These are phyloP conservation scores for Monascus purpureus DNA, from an alignment of 495 filamentous ascomycete species.

Conservation along the genomic window DNA sequence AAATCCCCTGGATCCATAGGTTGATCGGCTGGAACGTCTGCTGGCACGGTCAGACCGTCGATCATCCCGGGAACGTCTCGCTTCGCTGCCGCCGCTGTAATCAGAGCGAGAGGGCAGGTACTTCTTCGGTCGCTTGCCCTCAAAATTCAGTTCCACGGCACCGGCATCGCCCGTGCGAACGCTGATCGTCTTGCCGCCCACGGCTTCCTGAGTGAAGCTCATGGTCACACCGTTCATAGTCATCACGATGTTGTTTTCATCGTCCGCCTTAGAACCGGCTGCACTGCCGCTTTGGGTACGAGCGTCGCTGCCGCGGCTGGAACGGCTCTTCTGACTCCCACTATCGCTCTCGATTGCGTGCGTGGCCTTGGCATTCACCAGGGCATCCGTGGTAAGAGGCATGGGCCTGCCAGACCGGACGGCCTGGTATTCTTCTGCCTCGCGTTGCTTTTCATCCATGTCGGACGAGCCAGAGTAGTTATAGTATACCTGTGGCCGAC, in stretches of 20 bases:
- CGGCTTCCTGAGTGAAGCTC: constrained; percentile 21
- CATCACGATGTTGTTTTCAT: constrained; percentile 29
- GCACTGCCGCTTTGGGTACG: constrained; percentile 19
- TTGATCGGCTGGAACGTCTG: constrained; percentile 26
- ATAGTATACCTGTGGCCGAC: constrained; percentile 16
- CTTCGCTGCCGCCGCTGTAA: constrained; percentile 14
- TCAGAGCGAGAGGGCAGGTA: constrained; percentile 23
- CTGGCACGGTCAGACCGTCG: constrained; percentile 25
- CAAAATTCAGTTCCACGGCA: constrained; percentile 25
- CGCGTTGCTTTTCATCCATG: constrained; percentile 19
- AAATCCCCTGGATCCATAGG: constrained; percentile 10
- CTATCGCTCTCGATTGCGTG: constrained; percentile 24
- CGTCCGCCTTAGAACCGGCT: constrained; percentile 19
- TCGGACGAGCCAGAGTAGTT: constrained; percentile 9
- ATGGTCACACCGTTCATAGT: constrained; percentile 30
- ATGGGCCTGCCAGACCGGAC: constrained; percentile 12
- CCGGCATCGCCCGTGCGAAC: constrained; percentile 27
- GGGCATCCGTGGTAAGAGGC: constrained; percentile 22
- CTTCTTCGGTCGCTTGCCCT: constrained; percentile 23
- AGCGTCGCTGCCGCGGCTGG: constrained; percentile 27
- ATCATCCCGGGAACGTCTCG: constrained; percentile 17
- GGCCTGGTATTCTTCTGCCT: constrained; percentile 28
- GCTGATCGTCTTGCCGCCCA: constrained; percentile 27
- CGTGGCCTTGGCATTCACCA: constrained; percentile 17
- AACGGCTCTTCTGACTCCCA: constrained; percentile 32